Percentiles rank a stretch among this genome's conserved stretches.
Evolutionary conservation across 2,329 filamentous ascomycete genomes (phyloP).

Genomic region (Lachnellula arida): DNA sequence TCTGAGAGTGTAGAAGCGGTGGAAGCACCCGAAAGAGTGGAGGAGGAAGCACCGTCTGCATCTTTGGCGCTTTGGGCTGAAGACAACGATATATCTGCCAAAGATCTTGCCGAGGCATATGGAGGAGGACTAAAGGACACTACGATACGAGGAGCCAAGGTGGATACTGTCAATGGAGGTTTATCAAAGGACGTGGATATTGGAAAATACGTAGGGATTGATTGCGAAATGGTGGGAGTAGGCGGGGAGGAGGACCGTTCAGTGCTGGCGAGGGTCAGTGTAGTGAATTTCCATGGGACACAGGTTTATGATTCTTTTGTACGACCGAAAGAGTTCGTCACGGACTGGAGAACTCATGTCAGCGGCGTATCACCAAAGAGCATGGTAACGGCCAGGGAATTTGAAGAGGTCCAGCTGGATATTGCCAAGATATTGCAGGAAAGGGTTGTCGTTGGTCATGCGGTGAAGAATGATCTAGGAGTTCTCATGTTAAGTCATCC

Average conservation of each 20-base stretch:
- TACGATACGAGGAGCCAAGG: conserved; percentile 40
- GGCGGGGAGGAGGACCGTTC: conserved; percentile 66
- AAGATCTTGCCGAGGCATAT: conserved; percentile 59
- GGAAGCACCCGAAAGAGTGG: conserved; percentile 26
- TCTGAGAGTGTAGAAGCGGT: conserved; percentile 34
- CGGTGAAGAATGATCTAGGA: conserved; percentile 70
- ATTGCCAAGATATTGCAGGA: conserved; percentile 65
- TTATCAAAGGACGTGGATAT: conserved; percentile 58
- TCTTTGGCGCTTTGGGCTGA: conserved; percentile 57
- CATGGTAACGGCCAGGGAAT: conserved; percentile 63
- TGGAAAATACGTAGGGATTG: conserved; percentile 87
- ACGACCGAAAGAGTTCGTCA: conserved; percentile 69
- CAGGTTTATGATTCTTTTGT: conserved; percentile 96
- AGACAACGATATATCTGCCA: conserved; percentile 56
- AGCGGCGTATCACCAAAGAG: conserved; percentile 75
- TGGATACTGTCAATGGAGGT: conserved; percentile 59
- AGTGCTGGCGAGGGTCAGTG: conserved; percentile 76
- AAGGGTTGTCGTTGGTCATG: conserved; percentile 77
- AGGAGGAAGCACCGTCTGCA: conserved; percentile 42
- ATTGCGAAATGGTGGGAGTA: conserved; percentile 98
- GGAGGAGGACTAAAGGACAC: conserved; percentile 48
- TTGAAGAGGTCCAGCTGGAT: conserved; percentile 71
- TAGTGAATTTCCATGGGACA: conserved; percentile 90
- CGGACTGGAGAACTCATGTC: conserved; percentile 84
- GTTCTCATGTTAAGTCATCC: conserved; percentile 77